A percentile compares a stretch with the other conserved stretches of the same genome.
Conservation (phyloP, 768 basidiomycete species). For the Russula sp. region DNA sequence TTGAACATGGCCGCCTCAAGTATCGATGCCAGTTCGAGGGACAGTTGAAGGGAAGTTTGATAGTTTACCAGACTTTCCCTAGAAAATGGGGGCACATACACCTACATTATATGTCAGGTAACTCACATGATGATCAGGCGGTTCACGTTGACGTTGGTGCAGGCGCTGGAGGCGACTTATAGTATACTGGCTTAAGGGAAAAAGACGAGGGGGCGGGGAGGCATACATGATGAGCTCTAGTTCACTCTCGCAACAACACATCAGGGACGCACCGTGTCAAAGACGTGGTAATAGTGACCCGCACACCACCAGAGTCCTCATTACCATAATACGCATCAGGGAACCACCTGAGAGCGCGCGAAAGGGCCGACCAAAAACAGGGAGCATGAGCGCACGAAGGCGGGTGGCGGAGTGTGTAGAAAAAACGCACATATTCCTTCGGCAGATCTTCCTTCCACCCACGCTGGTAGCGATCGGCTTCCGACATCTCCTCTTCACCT, state of each 20-base stretch:
- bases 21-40: no score
- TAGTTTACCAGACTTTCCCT: no score
- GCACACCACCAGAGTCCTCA: constrained; percentile 49
- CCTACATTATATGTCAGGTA: no score
- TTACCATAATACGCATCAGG: constrained; percentile 66
- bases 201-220: neutral
- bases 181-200: constrained; percentile 41
- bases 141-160: neutral
- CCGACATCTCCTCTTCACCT: constrained; percentile 56
- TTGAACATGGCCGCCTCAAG: no score
- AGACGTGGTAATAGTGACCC: constrained; percentile 80
- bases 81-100: no score
- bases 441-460: constrained; percentile 64
- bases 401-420: constrained; percentile 2
- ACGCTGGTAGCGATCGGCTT: constrained; percentile 63
- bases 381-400: neutral
- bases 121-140: no score
- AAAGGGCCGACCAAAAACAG: neutral
- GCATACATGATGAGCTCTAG: neutral
- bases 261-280: constrained; percentile 53
- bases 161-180: constrained; percentile 38
- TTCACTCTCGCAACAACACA: neutral
- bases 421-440: constrained; percentile 53
- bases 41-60: no score
- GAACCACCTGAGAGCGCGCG: constrained; percentile 56